Percentiles rank a stretch among this genome's conserved stretches.
These are phyloP conservation scores for Clathrospora elynae DNA, from an alignment of 2,329 filamentous ascomycete species.

Conservation along the genomic window DNA sequence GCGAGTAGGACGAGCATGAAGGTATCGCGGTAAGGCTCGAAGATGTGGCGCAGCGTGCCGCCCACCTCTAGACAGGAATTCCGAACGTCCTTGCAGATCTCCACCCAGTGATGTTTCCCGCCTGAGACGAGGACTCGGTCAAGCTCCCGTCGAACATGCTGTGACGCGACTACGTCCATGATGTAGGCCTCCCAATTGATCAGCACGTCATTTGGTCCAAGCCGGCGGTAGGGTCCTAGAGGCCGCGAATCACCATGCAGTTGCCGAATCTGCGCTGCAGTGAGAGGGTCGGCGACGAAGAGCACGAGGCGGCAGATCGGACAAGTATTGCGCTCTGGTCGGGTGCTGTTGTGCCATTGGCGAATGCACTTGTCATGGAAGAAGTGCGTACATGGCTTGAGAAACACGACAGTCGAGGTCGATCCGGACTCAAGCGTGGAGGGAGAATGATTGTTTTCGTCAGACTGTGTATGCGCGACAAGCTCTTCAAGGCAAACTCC, in stretches of 20 bases:
- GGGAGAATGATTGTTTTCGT: no score
- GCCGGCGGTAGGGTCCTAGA: neutral
- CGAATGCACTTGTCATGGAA: neutral
- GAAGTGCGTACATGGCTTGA: neutral
- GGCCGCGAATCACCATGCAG: neutral
- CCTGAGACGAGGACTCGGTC: neutral
- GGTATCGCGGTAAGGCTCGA: no score
- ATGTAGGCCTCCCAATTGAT: neutral
- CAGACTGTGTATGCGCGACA: neutral
- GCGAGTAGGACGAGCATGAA: no score
- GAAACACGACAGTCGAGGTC: neutral
- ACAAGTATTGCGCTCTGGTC: constrained; percentile 6
- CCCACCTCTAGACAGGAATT: no score
- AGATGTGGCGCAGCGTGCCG: no score
- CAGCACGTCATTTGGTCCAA: neutral
- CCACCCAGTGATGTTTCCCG: neutral
- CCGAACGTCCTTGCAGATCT: neutral
- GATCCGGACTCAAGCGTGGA: no score
- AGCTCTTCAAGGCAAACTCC: no score
- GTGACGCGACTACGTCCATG: neutral
- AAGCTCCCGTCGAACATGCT: neutral
- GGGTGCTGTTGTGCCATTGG: neutral
- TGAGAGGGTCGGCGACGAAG: constrained; percentile 4
- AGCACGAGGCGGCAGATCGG: constrained; percentile 5
- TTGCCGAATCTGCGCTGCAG: neutral